Evolutionary conservation across 768 basidiomycete genomes (phyloP).

Genomic region (Pleurotus giganteus): DNA sequence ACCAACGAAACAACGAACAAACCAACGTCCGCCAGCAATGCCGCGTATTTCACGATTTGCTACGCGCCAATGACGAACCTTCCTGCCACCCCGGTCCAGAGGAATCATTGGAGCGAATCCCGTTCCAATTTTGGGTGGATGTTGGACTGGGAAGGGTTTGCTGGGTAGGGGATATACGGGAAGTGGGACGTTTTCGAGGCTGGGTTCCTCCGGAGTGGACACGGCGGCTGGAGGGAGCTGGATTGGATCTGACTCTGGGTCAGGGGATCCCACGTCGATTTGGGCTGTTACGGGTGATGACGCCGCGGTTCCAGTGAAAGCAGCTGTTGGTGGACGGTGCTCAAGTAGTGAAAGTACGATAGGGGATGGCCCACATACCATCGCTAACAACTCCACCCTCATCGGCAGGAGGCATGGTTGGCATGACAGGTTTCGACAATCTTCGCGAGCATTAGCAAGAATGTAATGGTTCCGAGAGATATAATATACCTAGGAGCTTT

Average conservation of each 20-base stretch:
- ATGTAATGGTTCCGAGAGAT: not conserved
- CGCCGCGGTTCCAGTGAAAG: conserved; percentile 66
- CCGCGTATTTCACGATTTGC: conserved; percentile 79
- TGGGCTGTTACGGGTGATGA: conserved; percentile 64
- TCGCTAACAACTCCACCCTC: not conserved
- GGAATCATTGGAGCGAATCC: conserved; percentile 68
- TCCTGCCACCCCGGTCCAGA: conserved; percentile 61
- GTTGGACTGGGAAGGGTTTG: conserved; percentile 83
- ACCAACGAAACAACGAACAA: conserved; percentile 79
- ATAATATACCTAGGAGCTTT: conserved; percentile 4
- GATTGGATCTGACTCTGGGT: conserved; percentile 26
- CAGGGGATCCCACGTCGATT: conserved; percentile 47
- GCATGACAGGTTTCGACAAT: not conserved
- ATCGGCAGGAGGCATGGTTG: not conserved
- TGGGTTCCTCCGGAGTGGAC: conserved; percentile 40
- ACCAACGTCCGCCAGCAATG: conserved; percentile 83
- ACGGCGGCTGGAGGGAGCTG: conserved; percentile 18
- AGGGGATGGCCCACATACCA: conserved; percentile 3
- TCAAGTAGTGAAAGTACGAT: conserved; percentile 11
- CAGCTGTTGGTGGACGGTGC: conserved; percentile 20
- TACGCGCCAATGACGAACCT: conserved; percentile 69
- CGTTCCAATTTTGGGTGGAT: conserved; percentile 70
- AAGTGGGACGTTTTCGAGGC: conserved; percentile 57
- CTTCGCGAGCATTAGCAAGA: not conserved
- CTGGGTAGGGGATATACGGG: conserved; percentile 77